Conservation (phyloP, 306 rosid species). For the Cucurbita ficifolia region DNA sequence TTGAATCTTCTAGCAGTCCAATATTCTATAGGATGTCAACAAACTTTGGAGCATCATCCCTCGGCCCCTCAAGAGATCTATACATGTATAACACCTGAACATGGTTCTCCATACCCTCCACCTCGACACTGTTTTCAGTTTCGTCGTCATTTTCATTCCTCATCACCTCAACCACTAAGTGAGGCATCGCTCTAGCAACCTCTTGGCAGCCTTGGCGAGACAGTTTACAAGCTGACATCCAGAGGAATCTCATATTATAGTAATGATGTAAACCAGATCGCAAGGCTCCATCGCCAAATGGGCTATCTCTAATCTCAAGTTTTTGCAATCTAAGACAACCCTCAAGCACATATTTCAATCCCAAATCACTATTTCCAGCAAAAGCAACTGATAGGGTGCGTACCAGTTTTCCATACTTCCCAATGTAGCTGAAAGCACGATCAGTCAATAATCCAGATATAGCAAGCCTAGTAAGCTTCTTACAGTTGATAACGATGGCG, state of each 20-base stretch:
- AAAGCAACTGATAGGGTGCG: constrained; percentile 81
- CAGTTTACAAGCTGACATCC: constrained; percentile 69
- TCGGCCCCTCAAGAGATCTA: constrained; percentile 53
- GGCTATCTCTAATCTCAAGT: constrained; percentile 83
- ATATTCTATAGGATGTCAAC: constrained; percentile 45
- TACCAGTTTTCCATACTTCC: constrained; percentile 52
- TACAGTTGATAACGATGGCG: constrained; percentile 82
- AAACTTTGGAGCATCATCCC: constrained; percentile 44
- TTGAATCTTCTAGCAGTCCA: background rate
- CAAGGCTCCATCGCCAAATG: constrained; percentile 68
- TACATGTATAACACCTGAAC: constrained; percentile 35
- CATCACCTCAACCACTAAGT: constrained; percentile 56
- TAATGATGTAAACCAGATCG: constrained; percentile 63
- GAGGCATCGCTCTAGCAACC: constrained; percentile 50
- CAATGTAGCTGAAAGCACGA: constrained; percentile 52
- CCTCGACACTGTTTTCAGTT: constrained; percentile 8
- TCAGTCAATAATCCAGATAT: constrained; percentile 75
- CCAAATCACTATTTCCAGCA: constrained; percentile 62
- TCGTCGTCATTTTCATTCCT: constrained; percentile 12
- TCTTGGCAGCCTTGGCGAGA: constrained; percentile 55
- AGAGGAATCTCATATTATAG: constrained; percentile 84
- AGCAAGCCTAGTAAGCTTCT: constrained; percentile 82
- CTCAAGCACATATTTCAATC: constrained; percentile 49
- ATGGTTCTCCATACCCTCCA: constrained; percentile 8
- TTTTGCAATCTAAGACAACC: constrained; percentile 70